Evolutionary conservation across 495 filamentous ascomycete species (phyloP).

Genomic region (Aspergillus diversus): DNA sequence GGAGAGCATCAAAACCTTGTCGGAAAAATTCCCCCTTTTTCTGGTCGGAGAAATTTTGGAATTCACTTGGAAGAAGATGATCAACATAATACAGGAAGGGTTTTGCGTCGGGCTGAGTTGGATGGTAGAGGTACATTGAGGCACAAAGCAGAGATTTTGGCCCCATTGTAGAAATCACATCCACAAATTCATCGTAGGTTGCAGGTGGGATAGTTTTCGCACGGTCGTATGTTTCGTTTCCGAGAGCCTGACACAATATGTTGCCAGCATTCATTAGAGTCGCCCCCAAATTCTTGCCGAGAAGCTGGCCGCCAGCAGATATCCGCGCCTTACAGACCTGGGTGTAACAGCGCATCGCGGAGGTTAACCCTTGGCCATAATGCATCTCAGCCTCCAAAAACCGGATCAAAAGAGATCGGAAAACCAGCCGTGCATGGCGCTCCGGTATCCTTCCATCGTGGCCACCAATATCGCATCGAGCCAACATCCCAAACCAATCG

Average conservation of each 20-base stretch:
- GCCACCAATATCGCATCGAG: conserved; percentile 35
- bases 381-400: conserved; percentile 39
- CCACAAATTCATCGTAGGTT: conserved; percentile 37
- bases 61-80: conserved; percentile 16
- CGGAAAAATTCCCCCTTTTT: conserved; percentile 34
- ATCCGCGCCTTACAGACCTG: conserved; percentile 30
- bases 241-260: conserved; percentile 30
- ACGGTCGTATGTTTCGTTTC: conserved; percentile 22
- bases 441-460: conserved; percentile 31
- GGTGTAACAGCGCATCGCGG: conserved; percentile 37
- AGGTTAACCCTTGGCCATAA: conserved; percentile 38
- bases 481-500: conserved; percentile 40
- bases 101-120: conserved; percentile 34
- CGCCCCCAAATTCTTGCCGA: conserved; percentile 17
- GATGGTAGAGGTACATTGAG: conserved; percentile 40
- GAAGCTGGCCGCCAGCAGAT: conserved; percentile 16
- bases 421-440: conserved; percentile 23
- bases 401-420: conserved; percentile 33
- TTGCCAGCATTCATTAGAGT: conserved; percentile 32
- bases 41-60: conserved; percentile 25
- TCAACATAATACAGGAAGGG: conserved; percentile 38
- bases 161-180: conserved; percentile 29
- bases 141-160: conserved; percentile 29
- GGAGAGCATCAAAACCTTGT: conserved; percentile 40
- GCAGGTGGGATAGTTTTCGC: conserved; percentile 26